A percentile compares a stretch with the other conserved stretches of the same genome.
Evolutionary conservation across 768 basidiomycete genomes (phyloP).

Genomic region (Artomyces pyxidatus): DNA sequence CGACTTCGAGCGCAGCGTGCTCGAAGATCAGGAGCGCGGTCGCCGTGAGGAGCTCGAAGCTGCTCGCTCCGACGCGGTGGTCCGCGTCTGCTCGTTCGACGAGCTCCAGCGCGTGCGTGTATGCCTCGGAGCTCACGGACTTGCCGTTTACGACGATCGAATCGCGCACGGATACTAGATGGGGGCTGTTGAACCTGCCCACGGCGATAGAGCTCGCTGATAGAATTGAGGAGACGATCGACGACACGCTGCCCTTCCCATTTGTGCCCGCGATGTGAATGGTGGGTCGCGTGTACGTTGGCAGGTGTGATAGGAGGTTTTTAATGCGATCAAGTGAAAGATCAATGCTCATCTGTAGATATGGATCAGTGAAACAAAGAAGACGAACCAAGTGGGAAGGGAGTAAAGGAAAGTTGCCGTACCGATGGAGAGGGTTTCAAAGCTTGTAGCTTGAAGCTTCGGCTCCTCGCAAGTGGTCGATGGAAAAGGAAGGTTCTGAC

Average conservation of each 20-base stretch:
- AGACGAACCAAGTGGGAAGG: background rate
- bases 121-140: slow-evolving; percentile 42
- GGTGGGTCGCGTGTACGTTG: slow-evolving; percentile 66
- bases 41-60: slow-evolving; percentile 82
- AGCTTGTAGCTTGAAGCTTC: too few relatives aligned
- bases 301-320: slow-evolving; percentile 44
- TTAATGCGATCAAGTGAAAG: slow-evolving; percentile 55
- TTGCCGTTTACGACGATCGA: slow-evolving; percentile 60
- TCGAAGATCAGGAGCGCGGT: slow-evolving; percentile 77
- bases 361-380: background rate
- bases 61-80: slow-evolving; percentile 42
- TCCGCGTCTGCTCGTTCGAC: slow-evolving; percentile 43
- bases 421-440: too few relatives aligned
- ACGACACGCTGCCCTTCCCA: slow-evolving; percentile 92
- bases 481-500: too few relatives aligned
- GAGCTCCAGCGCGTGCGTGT: slow-evolving; percentile 33
- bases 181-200: slow-evolving; percentile 90
- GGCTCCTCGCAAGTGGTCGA: too few relatives aligned
- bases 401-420: too few relatives aligned
- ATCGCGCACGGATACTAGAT: slow-evolving; percentile 73
- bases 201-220: slow-evolving; percentile 45
- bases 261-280: slow-evolving; percentile 94
- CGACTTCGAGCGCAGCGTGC: slow-evolving; percentile 59
- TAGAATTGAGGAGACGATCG: slow-evolving; percentile 73
- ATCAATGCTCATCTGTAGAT: slow-evolving; percentile 35